Conservation (phyloP, 345 rosid genomes). For the Clausena lansium region DNA sequence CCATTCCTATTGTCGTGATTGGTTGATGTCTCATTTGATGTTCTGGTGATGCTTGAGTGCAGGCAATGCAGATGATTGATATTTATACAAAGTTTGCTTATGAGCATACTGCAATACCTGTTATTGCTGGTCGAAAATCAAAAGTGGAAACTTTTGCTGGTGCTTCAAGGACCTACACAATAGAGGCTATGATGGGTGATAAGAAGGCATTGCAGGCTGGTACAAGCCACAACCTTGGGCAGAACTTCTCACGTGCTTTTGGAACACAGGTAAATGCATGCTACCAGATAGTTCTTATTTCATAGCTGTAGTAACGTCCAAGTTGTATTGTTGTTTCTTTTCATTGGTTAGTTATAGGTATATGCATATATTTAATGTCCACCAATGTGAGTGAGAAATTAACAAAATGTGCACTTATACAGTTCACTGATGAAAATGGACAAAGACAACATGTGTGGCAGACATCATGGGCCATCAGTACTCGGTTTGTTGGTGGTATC, state of each 20-base stretch:
- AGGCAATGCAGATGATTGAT: constrained; percentile 89
- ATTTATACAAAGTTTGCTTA: constrained; percentile 84
- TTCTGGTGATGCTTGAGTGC: constrained; percentile 37
- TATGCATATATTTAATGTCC: neutral
- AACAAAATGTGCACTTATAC: constrained; percentile 22
- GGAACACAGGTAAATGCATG: constrained; percentile 64
- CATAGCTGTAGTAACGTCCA: neutral
- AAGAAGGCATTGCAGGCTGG: constrained; percentile 93
- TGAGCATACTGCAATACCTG: constrained; percentile 95
- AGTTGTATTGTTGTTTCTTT: neutral
- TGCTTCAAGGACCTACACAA: constrained; percentile 81
- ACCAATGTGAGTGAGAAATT: neutral
- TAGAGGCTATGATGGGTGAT: constrained; percentile 99
- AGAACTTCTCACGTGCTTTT: constrained; percentile 88
- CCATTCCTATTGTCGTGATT: neutral
- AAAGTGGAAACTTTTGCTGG: constrained; percentile 91
- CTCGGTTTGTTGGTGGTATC: constrained; percentile 93
- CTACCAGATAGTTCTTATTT: neutral
- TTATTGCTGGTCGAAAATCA: constrained; percentile 87
- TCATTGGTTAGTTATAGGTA: neutral
- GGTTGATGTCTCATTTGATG: constrained; percentile 16
- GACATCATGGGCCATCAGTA: constrained; percentile 98
- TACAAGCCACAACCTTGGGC: constrained; percentile 92
- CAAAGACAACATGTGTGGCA: constrained; percentile 95
- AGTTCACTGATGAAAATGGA: constrained; percentile 92